These are phyloP conservation scores for Cladophialophora bantiana DNA, from an alignment of 2,329 filamentous ascomycete species.

Conservation along the genomic window DNA sequence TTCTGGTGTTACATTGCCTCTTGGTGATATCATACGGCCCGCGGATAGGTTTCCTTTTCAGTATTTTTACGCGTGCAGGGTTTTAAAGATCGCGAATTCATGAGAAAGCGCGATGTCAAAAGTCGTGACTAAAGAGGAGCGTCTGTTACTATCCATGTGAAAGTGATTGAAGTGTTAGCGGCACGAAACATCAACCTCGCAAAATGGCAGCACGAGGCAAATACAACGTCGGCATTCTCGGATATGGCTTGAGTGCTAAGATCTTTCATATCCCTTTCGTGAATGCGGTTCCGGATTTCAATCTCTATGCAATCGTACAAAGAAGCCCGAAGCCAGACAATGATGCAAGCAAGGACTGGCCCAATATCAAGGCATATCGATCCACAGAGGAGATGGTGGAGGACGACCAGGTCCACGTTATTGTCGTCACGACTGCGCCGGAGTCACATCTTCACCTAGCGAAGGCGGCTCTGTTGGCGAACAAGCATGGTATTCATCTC, in stretches of 20 bases:
- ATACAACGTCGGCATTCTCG: slow-evolving; percentile 65
- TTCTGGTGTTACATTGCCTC: not conserved
- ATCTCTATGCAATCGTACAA: slow-evolving; percentile 77
- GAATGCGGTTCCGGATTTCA: slow-evolving; percentile 67
- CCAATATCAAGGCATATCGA: slow-evolving; percentile 69
- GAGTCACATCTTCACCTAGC: slow-evolving; percentile 72
- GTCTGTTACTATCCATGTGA: not conserved
- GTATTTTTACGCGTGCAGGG: not conserved
- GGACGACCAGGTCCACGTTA: slow-evolving; percentile 71
- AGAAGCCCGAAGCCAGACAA: slow-evolving; percentile 69
- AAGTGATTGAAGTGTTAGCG: not conserved
- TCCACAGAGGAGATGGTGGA: slow-evolving; percentile 68
- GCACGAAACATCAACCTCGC: not conserved
- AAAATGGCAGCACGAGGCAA: slow-evolving; percentile 52
- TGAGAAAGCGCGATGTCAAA: not conserved
- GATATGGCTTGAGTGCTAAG: slow-evolving; percentile 73
- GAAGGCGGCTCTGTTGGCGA: slow-evolving; percentile 62
- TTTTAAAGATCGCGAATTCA: not conserved
- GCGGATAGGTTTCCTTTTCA: slow-evolving; percentile 1
- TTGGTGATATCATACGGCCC: not conserved
- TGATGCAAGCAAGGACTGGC: slow-evolving; percentile 73
- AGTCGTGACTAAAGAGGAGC: not conserved
- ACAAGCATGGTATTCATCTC: slow-evolving; percentile 33
- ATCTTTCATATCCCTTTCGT: slow-evolving; percentile 86
- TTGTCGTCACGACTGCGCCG: slow-evolving; percentile 75